Percentiles rank a stretch among this genome's conserved stretches.
Conservation (phyloP, 352 stramenopile genomes). For the Pythium sp. region DNA sequence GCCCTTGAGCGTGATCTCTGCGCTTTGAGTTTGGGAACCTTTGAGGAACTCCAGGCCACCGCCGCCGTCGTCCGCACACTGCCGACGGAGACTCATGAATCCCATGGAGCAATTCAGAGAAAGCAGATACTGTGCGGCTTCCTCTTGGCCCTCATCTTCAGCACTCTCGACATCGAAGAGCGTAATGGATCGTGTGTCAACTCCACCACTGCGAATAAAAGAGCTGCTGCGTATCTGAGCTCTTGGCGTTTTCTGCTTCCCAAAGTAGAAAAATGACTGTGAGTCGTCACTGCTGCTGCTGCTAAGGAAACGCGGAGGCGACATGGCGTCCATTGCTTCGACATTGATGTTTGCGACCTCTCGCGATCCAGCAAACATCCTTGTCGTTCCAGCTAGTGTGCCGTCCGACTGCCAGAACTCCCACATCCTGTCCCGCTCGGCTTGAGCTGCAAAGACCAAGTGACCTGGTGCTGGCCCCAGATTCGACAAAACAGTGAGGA, state of each 20-base stretch:
- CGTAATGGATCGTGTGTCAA: slow-evolving; percentile 31
- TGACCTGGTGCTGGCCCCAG: background rate
- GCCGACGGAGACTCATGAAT: slow-evolving; percentile 30
- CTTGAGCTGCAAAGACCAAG: slow-evolving; percentile 38
- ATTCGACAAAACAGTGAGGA: slow-evolving; percentile 30
- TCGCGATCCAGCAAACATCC: slow-evolving; percentile 30
- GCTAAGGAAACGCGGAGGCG: slow-evolving; percentile 14
- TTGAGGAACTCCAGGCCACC: background rate
- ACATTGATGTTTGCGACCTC: slow-evolving; percentile 32
- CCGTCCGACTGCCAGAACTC: slow-evolving; percentile 67
- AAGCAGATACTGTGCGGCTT: slow-evolving; percentile 18
- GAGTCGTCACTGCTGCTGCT: background rate
- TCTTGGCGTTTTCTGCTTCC: background rate
- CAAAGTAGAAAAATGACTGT: slow-evolving; percentile 31
- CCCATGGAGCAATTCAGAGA: slow-evolving; percentile 36
- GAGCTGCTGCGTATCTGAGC: background rate
- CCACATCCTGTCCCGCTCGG: slow-evolving; percentile 25
- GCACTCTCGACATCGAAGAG: slow-evolving; percentile 28
- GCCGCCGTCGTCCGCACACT: slow-evolving; percentile 11
- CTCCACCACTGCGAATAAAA: background rate
- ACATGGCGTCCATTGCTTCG: slow-evolving; percentile 28
- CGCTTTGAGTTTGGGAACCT: background rate
- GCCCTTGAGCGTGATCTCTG: slow-evolving; percentile 25
- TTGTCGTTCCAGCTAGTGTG: slow-evolving; percentile 31
- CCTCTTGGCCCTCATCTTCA: slow-evolving; percentile 1